Base-by-base conservation (phyloP, 2,329 filamentous ascomycete genomes). In the Colletotrichum musicola region DNA sequence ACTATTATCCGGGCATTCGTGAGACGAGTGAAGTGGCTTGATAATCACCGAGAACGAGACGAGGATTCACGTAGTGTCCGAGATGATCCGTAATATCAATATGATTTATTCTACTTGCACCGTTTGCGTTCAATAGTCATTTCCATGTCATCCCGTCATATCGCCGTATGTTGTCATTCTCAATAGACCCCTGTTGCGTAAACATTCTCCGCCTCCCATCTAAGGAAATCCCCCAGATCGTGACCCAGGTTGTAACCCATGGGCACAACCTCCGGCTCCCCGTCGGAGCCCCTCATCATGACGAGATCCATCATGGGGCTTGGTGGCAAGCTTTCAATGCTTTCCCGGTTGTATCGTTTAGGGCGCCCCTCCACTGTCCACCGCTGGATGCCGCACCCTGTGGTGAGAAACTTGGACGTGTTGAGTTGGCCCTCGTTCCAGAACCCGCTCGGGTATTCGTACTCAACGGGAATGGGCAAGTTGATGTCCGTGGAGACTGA, bases 171-270 rank as follows among this genome's bases (percentile, higher is more conserved):
- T 14, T 44, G 18, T 46, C 44, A 49, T 20, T 49, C 49, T 62
- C 22, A 62, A 22, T 62, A 77, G 38, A 77, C 75, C 22, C 71
- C 74, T 46, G 72, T 71, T 2, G 77, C 78, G 64, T 81, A 84
- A 2, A 83, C 82, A 62, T 87, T 80, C 72, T 88, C 83, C 4
- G 84, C 78, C 75, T 88, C 87, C 87, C 87, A 90, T 62, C 79
- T 81, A 55, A 90, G 73, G 72, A 88, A 90, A 69, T 89, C 87
- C 1, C 85, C 85, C 46, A 90, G 74, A 73, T 90, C 88, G 69
- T 89, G 85, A 12, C 83, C 83, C 2, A 90, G 79, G 71, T 90
- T 90, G 73, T 85, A 89, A 0, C 87, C 87, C 88, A 90, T 89
- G 0, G 87, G 85, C 61, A 87, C 82, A 10, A 81, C 74, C 60